Conservation (phyloP, 176 grass and related monocot genomes). For the bread wheat (Triticum aestivum) region IWGSC_CS_RefSeq_v2.1 NC_057807.1:273083356-273083855, state of each 20-base stretch:
- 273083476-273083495: conserved; percentile 62
- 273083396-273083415: conserved; percentile 15
- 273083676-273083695: conserved; percentile 33
- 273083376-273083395: conserved; percentile 45
- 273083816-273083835: background rate
- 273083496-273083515: conserved; percentile 86
- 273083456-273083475: conserved; percentile 18
- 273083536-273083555: conserved; percentile 60
- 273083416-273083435: conserved; percentile 31
- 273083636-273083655: background rate
- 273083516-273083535: conserved; percentile 68
- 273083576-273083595: background rate
- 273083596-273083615: conserved; percentile 14
- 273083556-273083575: background rate
- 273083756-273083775: conserved; percentile 32
- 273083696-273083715: conserved; percentile 32
- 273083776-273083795: background rate
- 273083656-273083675: background rate
- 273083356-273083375: background rate
- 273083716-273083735: conserved; percentile 25
- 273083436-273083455: conserved; percentile 41
- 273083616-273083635: conserved; percentile 17
- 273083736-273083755: conserved; percentile 1
- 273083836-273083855: background rate
- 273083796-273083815: too few species aligned